phyloP scores from a whole-genome alignment of 768 basidiomycete genomes.

The Podaxis sp. region DNA sequence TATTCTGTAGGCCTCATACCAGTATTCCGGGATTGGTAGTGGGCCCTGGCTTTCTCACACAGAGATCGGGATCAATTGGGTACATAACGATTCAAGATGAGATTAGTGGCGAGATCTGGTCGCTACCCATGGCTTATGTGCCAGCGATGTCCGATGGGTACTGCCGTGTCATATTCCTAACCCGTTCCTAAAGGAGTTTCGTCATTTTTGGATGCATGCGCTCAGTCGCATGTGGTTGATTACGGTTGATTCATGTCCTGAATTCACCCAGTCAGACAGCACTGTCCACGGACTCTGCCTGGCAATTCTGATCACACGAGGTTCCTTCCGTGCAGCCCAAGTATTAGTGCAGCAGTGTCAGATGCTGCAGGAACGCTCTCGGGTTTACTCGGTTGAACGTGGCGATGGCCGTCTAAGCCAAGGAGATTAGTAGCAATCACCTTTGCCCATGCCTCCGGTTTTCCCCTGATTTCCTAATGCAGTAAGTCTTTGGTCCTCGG shows the following conservation, averaged over 20 bases:
- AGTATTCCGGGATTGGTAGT: constrained; percentile 23
- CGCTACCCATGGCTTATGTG: constrained; percentile 17
- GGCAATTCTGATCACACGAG: not conserved
- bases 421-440: constrained; percentile 5
- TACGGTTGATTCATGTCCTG: constrained; percentile 3
- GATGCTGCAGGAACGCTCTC: constrained; percentile 1
- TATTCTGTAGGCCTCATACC: constrained; percentile 18
- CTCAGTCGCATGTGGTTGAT: constrained; percentile 16
- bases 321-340: not conserved
- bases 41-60: constrained; percentile 23
- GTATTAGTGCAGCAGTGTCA: not conserved
- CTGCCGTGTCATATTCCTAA: constrained; percentile 16
- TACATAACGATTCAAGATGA: constrained; percentile 15
- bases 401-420: constrained; percentile 1
- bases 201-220: not conserved
- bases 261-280: not conserved
- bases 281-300: not conserved
- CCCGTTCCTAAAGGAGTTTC: constrained; percentile 22
- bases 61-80: constrained; percentile 29
- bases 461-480: constrained; percentile 6
- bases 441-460: constrained; percentile 1
- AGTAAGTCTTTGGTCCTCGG: constrained; percentile 20
- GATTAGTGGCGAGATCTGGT: constrained; percentile 24
- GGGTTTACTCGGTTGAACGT: constrained; percentile 11
- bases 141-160: constrained; percentile 25